phyloP scores from a whole-genome alignment of 441 rosid species.

The Croton setiger region DNA sequence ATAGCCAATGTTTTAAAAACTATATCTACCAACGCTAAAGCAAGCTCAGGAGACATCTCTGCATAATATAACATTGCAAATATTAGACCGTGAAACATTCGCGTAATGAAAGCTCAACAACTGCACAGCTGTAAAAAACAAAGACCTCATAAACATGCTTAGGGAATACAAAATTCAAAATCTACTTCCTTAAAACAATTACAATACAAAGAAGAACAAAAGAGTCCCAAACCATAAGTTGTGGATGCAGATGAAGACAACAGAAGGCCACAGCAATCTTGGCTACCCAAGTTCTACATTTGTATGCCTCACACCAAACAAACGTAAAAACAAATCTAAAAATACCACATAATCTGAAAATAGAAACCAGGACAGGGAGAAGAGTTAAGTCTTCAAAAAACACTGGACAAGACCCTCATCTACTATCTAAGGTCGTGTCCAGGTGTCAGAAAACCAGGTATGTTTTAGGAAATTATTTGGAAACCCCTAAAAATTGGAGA shows the following conservation, averaged over 20 bases:
- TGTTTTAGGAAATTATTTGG: neutral
- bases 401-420: neutral
- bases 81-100: conserved; percentile 15
- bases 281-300: neutral
- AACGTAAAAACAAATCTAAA: neutral
- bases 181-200: neutral
- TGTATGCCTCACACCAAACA: neutral
- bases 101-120: neutral
- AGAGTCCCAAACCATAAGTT: neutral
- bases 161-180: neutral
- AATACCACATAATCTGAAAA: neutral
- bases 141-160: neutral
- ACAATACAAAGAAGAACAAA: neutral
- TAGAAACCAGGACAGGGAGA: neutral
- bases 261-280: neutral
- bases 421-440: neutral
- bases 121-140: neutral
- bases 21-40: conserved; percentile 55
- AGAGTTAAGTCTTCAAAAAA: neutral
- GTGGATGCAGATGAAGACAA: neutral
- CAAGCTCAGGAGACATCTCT: conserved; percentile 70
- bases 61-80: conserved; percentile 28
- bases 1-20: conserved; percentile 63
- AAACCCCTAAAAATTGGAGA: neutral
- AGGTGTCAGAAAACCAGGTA: neutral